Evolutionary conservation across 495 filamentous ascomycete genomes (phyloP).

Genomic region (Clohesyomyces aquaticus): DNA sequence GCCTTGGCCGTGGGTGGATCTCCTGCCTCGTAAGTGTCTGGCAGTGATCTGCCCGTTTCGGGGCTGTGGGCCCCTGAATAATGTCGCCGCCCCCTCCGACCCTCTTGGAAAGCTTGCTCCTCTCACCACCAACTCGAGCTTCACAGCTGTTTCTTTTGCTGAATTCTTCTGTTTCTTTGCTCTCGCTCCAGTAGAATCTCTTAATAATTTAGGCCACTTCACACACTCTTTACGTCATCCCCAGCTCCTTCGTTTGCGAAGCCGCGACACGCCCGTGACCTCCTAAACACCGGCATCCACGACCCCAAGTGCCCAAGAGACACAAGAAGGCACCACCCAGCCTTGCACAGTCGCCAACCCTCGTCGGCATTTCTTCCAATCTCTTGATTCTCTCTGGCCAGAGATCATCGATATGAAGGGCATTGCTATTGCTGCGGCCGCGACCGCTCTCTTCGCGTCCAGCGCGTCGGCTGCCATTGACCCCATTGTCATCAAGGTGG

Average conservation of each 20-base stretch:
- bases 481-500: conserved; percentile 50
- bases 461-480: conserved; percentile 41
- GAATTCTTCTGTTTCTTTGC: conserved; percentile 11
- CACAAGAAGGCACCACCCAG: background rate
- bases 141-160: conserved; percentile 11
- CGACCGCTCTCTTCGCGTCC: conserved; percentile 43
- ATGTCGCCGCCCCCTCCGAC: background rate
- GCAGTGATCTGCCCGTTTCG: conserved; percentile 1
- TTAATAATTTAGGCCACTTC: background rate
- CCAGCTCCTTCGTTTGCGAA: conserved; percentile 1
- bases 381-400: conserved; percentile 36
- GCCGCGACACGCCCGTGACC: background rate
- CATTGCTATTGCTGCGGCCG: conserved; percentile 39
- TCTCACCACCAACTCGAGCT: conserved; percentile 7
- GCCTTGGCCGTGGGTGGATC: background rate
- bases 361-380: conserved; percentile 4
- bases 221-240: conserved; percentile 16
- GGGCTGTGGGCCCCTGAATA: background rate
- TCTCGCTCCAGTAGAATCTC: conserved; percentile 7
- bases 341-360: background rate
- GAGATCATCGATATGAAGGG: conserved; percentile 37
- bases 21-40: background rate
- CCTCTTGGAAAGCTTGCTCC: conserved; percentile 9
- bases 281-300: background rate
- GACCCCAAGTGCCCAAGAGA: background rate